Evolutionary conservation across 441 rosid species (phyloP).

Genomic region (Raphanus hybrid): DNA sequence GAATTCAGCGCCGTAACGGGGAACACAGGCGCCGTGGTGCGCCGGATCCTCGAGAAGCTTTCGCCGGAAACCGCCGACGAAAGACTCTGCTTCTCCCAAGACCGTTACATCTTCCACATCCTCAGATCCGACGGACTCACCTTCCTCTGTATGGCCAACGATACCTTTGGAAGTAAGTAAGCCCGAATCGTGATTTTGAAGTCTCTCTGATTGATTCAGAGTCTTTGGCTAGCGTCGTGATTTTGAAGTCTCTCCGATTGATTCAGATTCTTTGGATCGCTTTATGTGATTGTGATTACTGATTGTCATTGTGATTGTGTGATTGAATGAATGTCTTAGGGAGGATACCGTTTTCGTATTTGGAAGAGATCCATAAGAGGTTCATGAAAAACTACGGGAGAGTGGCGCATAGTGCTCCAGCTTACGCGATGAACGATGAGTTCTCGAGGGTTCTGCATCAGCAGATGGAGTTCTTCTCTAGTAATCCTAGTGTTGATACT

Average conservation of each 20-base stretch:
- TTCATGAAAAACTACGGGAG: conserved; percentile 94
- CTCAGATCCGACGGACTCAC: conserved; percentile 89
- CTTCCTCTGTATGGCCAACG: conserved; percentile 97
- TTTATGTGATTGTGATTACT: no score
- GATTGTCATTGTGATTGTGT: no score
- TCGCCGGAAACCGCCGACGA: conserved; percentile 74
- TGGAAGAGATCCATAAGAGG: conserved; percentile 95
- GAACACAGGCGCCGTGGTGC: conserved; percentile 81
- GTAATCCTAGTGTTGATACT: conserved; percentile 86
- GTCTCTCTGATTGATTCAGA: conserved; percentile 3
- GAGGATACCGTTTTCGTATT: conserved; percentile 95
- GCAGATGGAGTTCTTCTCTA: conserved; percentile 98
- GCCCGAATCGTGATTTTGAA: conserved; percentile 13
- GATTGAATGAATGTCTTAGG: no score
- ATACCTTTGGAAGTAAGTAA: conserved; percentile 87
- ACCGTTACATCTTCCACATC: conserved; percentile 88
- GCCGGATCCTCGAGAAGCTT: conserved; percentile 91
- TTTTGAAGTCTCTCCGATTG: no score
- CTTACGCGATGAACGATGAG: conserved; percentile 97
- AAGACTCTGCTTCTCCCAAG: conserved; percentile 91
- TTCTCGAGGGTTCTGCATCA: conserved; percentile 97
- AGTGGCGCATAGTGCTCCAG: conserved; percentile 83
- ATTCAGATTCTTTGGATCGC: no score
- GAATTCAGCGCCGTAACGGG: conserved; percentile 98
- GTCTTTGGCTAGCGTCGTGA: no score